Evolutionary conservation across 108 stramenopile species (phyloP), one percentile per base, ranked within the genome.

Genomic region (Hondaea fermentalgiana): DNA sequence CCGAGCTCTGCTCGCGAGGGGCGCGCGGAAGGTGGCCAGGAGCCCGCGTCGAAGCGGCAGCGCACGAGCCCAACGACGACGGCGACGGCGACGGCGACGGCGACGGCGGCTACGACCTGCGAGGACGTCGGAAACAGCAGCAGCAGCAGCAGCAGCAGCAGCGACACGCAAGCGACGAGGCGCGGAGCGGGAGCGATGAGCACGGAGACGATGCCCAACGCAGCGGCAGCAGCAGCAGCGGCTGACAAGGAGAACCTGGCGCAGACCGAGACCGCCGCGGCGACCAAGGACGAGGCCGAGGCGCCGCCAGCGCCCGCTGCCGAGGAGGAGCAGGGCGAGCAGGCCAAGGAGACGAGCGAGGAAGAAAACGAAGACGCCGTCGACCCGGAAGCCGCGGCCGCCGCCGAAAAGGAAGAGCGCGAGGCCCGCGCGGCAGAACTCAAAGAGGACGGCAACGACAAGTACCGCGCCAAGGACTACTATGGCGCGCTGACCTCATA

Each of bases 361-460:
- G 55, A 57, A 16, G 55, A 3, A 16, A 3, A 0, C 55, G 55
- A 57, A 57, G 55, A 14, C 55, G 14, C 14, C 55, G 55, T 1
- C 55, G 55, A 57, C 14, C 2, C 35, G 35, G 55, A 14, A 8
- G 14, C 14, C 55, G 55, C 8, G 14, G 55, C 8, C 14, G 87
- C 87, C 5, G 57, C 53, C 42, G 87, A 57, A 10, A 29, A 55
- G 53, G 53, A 5, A 8, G 53, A 57, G 87, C n/a, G 28, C 42
- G 25, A 35, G 57, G 87, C 53, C 5, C 53, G 88, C 51, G 88
- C 88, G 23, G 72, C 16, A 8, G 72, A 53, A 5, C 87, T 72
- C 59, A 90, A 90, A 42, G 72, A 87, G 4, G n/a, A 88, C 1
- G 90, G 90, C 12, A 90, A 90, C 44, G 87, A 64, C 5, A 47